Evolutionary conservation across 75 land plant species (phyloP).

Genomic region (Chamaecyparis obtusa): DNA sequence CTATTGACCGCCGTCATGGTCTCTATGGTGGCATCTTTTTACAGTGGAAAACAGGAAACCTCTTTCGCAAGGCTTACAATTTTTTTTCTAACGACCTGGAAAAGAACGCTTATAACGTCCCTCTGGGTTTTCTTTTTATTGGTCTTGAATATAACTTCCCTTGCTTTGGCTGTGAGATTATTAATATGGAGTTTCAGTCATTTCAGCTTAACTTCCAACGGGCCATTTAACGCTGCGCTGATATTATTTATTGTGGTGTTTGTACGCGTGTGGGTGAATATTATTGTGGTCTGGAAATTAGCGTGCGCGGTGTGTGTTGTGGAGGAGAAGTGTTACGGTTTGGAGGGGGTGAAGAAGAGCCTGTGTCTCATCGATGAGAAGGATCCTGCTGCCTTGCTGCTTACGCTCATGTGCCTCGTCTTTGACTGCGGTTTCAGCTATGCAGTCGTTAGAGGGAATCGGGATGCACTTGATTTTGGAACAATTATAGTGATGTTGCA

Average conservation of each 20-base stretch:
- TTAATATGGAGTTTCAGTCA: too few relatives aligned
- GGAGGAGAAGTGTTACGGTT: slow-evolving; percentile 56
- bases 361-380: slow-evolving; percentile 62
- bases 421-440: background rate
- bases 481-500: slow-evolving; percentile 19
- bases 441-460: background rate
- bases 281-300: slow-evolving; percentile 62
- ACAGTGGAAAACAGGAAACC: slow-evolving; percentile 32
- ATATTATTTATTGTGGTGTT: too few relatives aligned
- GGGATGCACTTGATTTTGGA: slow-evolving; percentile 1
- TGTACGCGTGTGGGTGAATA: slow-evolving; percentile 26
- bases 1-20: slow-evolving; percentile 67
- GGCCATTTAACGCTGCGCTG: too few relatives aligned
- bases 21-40: slow-evolving; percentile 57
- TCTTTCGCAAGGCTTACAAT: slow-evolving; percentile 43
- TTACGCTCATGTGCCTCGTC: slow-evolving; percentile 22
- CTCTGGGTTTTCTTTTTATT: background rate
- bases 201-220: too few relatives aligned
- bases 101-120: slow-evolving; percentile 24
- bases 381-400: slow-evolving; percentile 12
- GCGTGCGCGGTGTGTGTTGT: slow-evolving; percentile 79
- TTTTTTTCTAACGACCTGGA: slow-evolving; percentile 71
- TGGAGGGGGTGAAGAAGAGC: slow-evolving; percentile 65
- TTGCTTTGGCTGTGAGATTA: too few relatives aligned
- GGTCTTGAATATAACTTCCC: too few relatives aligned